These are phyloP conservation scores for Amanita fuliginea DNA, from an alignment of 768 basidiomycete species.

Conservation along the genomic window DNA sequence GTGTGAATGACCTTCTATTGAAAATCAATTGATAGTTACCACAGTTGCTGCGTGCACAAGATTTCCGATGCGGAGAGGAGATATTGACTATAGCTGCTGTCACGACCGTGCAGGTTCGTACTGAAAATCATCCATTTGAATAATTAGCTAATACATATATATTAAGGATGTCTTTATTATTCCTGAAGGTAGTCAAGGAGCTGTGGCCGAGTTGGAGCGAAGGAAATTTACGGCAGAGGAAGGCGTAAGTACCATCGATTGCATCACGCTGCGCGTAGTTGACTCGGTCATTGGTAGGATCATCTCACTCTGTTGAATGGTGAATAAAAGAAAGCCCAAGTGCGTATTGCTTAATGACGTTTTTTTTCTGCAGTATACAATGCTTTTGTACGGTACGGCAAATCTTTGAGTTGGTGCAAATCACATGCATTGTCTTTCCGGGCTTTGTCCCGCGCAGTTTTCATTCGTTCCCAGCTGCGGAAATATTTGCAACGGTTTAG, in stretches of 20 bases:
- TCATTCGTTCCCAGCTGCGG: conserved; percentile 88
- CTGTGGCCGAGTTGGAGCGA: conserved; percentile 83
- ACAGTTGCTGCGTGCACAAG: conserved; percentile 79
- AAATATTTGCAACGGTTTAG: conserved; percentile 92
- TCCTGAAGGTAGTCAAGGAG: conserved; percentile 75
- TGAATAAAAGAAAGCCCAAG: conserved; percentile 14
- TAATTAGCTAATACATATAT: not conserved
- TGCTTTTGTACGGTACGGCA: conserved; percentile 75
- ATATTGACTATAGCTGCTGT: conserved; percentile 94
- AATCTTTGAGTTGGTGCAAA: conserved; percentile 89
- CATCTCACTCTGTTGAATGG: conserved; percentile 93
- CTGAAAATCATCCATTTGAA: conserved; percentile 2
- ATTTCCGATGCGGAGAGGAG: conserved; percentile 88
- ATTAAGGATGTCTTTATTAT: conserved; percentile 81
- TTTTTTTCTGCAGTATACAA: conserved; percentile 66
- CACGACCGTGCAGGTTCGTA: conserved; percentile 78
- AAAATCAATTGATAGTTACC: not conserved
- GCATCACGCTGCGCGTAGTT: too few species aligned
- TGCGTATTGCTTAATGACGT: conserved; percentile 1
- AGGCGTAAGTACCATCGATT: conserved; percentile 49
- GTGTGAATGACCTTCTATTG: conserved; percentile 10
- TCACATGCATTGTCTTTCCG: conserved; percentile 87
- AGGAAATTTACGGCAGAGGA: conserved; percentile 98
- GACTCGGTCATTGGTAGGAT: conserved; percentile 41
- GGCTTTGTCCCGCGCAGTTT: conserved; percentile 87